phyloP scores from a whole-genome alignment of 2,329 filamentous ascomycete genomes.

The Beauveria asiatica region DNA sequence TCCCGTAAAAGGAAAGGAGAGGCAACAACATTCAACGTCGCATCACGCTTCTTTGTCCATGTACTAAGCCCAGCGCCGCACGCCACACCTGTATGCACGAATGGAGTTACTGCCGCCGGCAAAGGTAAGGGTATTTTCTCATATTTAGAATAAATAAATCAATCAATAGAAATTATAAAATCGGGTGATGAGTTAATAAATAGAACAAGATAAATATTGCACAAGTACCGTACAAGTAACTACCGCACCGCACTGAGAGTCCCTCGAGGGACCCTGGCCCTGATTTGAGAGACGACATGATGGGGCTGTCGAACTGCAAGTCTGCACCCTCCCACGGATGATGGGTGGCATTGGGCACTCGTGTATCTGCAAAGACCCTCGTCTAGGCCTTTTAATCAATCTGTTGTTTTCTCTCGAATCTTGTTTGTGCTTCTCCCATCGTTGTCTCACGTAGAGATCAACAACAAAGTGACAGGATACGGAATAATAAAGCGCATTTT shows the following conservation, averaged over 20 bases:
- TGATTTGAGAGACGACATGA: background rate
- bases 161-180: too few species aligned
- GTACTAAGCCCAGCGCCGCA: background rate
- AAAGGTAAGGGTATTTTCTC: background rate
- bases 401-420: background rate
- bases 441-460: background rate
- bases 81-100: slow-evolving; percentile 6
- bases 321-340: background rate
- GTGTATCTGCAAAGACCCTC: slow-evolving; percentile 5
- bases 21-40: background rate
- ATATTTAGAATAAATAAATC: too few species aligned
- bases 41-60: background rate
- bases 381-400: background rate
- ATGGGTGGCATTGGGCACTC: background rate
- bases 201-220: background rate
- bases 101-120: background rate
- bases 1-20: background rate
- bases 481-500: too few species aligned
- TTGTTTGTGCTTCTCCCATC: background rate
- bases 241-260: background rate
- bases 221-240: slow-evolving; percentile 1
- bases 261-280: background rate
- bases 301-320: background rate
- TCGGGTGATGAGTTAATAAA: background rate
- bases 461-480: too few species aligned